A percentile compares a stretch with the other conserved stretches of the same genome.
These are phyloP conservation scores for Biscutella laevigata DNA, from an alignment of 441 rosid genomes.

Conservation along the genomic window DNA sequence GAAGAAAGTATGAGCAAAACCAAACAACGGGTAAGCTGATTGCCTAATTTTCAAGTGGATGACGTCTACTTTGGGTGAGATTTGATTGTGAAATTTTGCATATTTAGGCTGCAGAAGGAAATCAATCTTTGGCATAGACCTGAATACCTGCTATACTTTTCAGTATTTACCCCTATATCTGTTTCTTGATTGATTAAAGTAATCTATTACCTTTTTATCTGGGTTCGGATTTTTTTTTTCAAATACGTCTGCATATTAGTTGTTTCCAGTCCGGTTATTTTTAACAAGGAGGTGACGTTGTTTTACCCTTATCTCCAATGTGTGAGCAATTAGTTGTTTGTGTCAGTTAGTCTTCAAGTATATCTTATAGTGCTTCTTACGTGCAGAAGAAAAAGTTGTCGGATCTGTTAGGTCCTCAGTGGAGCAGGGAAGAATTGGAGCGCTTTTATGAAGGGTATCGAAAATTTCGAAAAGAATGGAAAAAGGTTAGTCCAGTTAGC, in stretches of 20 bases:
- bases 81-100: background rate
- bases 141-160: slow-evolving; percentile 1
- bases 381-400: slow-evolving; percentile 57
- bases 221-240: too few relatives aligned
- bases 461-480: slow-evolving; percentile 55
- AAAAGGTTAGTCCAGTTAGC: slow-evolving; percentile 37
- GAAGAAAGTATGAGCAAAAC: slow-evolving; percentile 45
- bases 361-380: slow-evolving; percentile 16
- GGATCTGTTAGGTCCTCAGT: slow-evolving; percentile 57
- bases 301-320: slow-evolving; percentile 9
- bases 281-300: slow-evolving; percentile 12
- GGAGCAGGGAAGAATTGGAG: slow-evolving; percentile 60
- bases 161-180: background rate
- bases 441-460: slow-evolving; percentile 56
- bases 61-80: background rate
- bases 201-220: background rate
- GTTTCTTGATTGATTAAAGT: slow-evolving; percentile 1
- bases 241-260: too few relatives aligned
- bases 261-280: too few relatives aligned
- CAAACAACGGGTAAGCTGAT: slow-evolving; percentile 54
- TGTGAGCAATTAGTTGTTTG: background rate
- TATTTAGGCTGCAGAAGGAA: slow-evolving; percentile 13
- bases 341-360: slow-evolving; percentile 6
- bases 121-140: background rate
- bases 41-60: slow-evolving; percentile 6